Base-by-base conservation (phyloP, 2,329 filamentous ascomycete species). In the Colletotrichum ledebouriae region DNA sequence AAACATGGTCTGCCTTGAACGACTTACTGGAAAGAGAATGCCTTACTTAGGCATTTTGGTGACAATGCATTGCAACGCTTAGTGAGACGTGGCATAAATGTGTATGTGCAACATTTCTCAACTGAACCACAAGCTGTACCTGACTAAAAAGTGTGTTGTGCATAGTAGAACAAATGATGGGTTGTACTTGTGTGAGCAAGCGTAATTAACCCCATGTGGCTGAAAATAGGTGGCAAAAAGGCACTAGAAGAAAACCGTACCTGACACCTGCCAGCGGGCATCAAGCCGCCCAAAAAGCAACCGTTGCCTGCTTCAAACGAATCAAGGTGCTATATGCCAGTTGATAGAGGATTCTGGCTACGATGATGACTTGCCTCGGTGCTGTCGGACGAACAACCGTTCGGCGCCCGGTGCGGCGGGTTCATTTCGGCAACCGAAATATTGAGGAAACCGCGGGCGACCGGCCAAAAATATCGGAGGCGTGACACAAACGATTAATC, bases 401-500 rank as follows among this genome's bases (percentile, higher is more conserved):
- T 69, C 66, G 61, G 66, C 50, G 41, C 37, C 47, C 61, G 60
- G 47, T 47, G 61, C 33, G n/a, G 58, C 46, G 53, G 37, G 41
- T 29, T 44, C 22, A 12, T 41, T 44, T 37, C 46, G 50, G 42
- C 25, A 17, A 49, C 25, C 34, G 46, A 39, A 17, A 47, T 22
- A 33, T 25, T 25, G 44, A 25, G 37, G 64, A 59, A 63, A 67
- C 42, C n/a, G 20, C 64, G 59, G 63, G 34, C 42, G 20, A 44
- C 52, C 50, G 60, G 22, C 17, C 34, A 17, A 39, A 25, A 25
- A 64, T 22, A 17, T 53, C 39, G 63, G 33, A 61, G 63, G 13
- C 42, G 58, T 50, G 42, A 34, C 41, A 50, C 25, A 57, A 63
- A 44, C 34, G 59, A 57, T 56, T 59, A 37, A 50, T 57, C 59